A percentile compares a stretch with the other conserved stretches of the same genome.
phyloP scores from a whole-genome alignment of 495 filamentous ascomycete species.

The Stereocaulon alpinum region DNA sequence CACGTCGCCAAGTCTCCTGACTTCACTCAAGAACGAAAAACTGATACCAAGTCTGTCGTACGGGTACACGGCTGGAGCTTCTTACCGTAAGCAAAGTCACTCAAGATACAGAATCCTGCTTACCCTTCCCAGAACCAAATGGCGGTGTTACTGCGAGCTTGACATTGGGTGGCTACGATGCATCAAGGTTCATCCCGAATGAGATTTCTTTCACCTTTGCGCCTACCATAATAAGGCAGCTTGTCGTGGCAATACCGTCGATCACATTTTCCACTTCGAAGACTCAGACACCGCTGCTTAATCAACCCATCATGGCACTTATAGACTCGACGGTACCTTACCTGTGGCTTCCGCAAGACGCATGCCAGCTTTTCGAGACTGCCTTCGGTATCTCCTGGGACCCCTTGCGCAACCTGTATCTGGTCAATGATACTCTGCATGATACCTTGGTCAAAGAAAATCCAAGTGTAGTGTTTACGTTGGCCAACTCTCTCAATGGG shows the following conservation, averaged over 20 bases:
- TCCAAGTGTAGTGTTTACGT: slow-evolving; percentile 38
- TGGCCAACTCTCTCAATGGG: slow-evolving; percentile 33
- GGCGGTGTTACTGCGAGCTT: slow-evolving; percentile 37
- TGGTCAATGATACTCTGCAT: slow-evolving; percentile 41
- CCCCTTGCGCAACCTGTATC: slow-evolving; percentile 35
- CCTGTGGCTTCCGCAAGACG: slow-evolving; percentile 48
- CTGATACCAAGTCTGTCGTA: slow-evolving; percentile 48
- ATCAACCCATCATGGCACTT: slow-evolving; percentile 38
- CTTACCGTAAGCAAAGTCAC: slow-evolving; percentile 36
- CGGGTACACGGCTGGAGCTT: slow-evolving; percentile 54
- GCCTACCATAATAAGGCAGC: slow-evolving; percentile 33
- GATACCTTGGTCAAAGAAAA: slow-evolving; percentile 33
- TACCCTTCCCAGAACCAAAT: slow-evolving; percentile 26
- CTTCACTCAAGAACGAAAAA: slow-evolving; percentile 37
- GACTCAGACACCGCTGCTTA: slow-evolving; percentile 30
- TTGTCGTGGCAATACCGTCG: slow-evolving; percentile 41
- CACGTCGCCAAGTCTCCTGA: slow-evolving; percentile 39
- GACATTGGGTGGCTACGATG: slow-evolving; percentile 52
- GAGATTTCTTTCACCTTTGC: slow-evolving; percentile 41
- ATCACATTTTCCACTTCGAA: slow-evolving; percentile 31
- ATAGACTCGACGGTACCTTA: slow-evolving; percentile 56
- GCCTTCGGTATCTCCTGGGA: slow-evolving; percentile 42
- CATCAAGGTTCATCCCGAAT: slow-evolving; percentile 42
- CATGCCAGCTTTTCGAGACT: slow-evolving; percentile 47
- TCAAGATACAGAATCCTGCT: neutral